Base-by-base conservation (phyloP, 1,284 basidiomycete species). In the Tranzscheliella williamsii region DNA sequence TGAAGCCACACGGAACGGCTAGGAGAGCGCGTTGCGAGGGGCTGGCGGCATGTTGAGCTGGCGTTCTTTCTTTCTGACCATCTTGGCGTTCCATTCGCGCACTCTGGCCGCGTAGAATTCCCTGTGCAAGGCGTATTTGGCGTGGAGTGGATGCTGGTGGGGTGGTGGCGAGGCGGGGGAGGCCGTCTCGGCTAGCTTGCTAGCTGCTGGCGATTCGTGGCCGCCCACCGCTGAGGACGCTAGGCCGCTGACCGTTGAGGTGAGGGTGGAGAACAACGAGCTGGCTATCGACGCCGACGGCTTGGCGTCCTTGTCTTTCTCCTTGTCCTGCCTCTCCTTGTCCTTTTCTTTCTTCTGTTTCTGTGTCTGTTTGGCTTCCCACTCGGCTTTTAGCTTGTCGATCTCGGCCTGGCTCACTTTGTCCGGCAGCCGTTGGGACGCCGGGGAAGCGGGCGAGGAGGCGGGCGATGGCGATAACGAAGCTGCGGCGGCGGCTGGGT, bases 31-130 rank as follows among this genome's bases (percentile, higher is more conserved):
- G 24, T 57, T 56, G 18, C 34, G 38, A 0, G 62, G 62, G 31
- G 56, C 56, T 21, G 38, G 56, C 3, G 66, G 66, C 63, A 69
- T 63, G 23, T 66, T 62, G 39, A 69, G 47, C 24, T 69, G 53
- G 17, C 27, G 41, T 18, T 56, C 67, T 34, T 57, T 54, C 29
- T 54, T 60, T 30, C 51, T 52, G 27, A 57, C 42, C 44, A 52
- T 60, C 30, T 49, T 52, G 24, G 51, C 49, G 35, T 70, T 67
- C 44, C 52, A 60, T 6, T 54, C 44, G 3, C 70, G 49, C 5
- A 60, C 35, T 18, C 71, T 51, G 20, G 64, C 53, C 2, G 53
- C 57, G 30, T 53, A 73, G 30, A 70, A 73, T 23, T 70, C 70
- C 29, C 65, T 51, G 38, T 72, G 67, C 12, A 72, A 41, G 2